Evolutionary conservation across 2,329 filamentous ascomycete genomes (phyloP).

Genomic region (Colletotrichum paranaense): DNA sequence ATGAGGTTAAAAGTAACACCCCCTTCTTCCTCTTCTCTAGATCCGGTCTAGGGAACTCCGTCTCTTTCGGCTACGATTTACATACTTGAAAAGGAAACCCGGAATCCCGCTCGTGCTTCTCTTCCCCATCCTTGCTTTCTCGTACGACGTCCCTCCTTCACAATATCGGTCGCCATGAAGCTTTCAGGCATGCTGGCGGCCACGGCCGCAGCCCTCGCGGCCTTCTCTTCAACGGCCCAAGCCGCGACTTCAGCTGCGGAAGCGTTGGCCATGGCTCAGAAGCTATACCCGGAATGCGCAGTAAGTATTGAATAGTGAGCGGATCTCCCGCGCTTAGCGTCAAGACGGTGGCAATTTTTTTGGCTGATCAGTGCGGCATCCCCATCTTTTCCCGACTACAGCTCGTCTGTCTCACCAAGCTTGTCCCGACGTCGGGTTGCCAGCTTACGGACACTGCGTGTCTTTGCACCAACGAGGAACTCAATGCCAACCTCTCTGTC

Average conservation of each 20-base stretch:
- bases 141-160: no score
- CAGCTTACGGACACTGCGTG: slow-evolving; percentile 35
- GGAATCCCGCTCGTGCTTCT: neutral
- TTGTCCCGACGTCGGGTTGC: slow-evolving; percentile 24
- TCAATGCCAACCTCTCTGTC: slow-evolving; percentile 33
- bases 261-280: slow-evolving; percentile 25
- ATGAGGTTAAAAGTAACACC: no score
- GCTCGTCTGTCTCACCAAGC: slow-evolving; percentile 35
- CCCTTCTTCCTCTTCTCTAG: no score
- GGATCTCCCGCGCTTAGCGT: slow-evolving; percentile 12
- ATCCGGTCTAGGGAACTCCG: no score
- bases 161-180: slow-evolving; percentile 3
- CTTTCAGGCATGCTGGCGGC: slow-evolving; percentile 2
- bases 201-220: neutral
- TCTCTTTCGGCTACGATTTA: no score
- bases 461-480: slow-evolving; percentile 38
- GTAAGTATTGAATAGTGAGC: slow-evolving; percentile 24
- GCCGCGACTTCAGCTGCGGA: neutral
- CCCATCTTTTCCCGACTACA: slow-evolving; percentile 23
- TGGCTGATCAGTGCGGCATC: neutral
- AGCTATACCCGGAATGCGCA: slow-evolving; percentile 33
- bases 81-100: neutral
- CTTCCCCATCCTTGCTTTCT: no score
- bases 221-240: neutral
- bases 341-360: neutral